Evolutionary conservation across 2,329 filamentous ascomycete species (phyloP).

Genomic region (Myriosclerotinia curreyana): DNA sequence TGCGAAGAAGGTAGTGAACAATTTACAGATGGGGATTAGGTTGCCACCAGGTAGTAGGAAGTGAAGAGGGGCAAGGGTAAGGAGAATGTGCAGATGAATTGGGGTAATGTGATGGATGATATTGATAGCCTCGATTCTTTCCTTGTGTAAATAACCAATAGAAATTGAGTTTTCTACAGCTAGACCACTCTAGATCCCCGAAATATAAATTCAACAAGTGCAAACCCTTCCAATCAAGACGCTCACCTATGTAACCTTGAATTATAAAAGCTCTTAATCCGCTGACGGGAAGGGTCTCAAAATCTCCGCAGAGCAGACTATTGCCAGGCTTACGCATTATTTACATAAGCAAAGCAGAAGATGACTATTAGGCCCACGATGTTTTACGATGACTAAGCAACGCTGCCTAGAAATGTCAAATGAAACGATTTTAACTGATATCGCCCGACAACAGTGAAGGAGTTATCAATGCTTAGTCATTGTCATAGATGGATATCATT

Average conservation of each 20-base stretch:
- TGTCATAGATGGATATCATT: too few species aligned
- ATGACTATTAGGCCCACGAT: neutral
- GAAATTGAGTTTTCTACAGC: neutral
- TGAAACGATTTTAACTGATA: neutral
- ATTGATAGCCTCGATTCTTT: neutral
- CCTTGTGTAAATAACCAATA: neutral
- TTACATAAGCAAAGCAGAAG: neutral
- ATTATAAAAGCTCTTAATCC: neutral
- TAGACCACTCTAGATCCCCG: neutral
- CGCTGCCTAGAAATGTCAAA: neutral
- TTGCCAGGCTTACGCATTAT: neutral
- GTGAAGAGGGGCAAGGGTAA: neutral
- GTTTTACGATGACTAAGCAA: neutral
- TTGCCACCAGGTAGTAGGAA: neutral
- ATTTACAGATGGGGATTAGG: slow-evolving; percentile 21
- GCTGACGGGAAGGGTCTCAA: neutral
- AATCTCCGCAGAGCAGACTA: neutral
- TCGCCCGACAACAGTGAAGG: neutral
- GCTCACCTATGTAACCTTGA: neutral
- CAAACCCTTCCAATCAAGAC: neutral
- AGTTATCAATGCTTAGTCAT: neutral
- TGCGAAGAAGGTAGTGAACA: slow-evolving; percentile 26
- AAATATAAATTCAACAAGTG: neutral
- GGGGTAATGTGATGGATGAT: neutral
- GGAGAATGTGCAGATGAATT: neutral